phyloP scores from a whole-genome alignment of 2,329 filamentous ascomycete species.

The Aspergillus costaricaensis region DNA sequence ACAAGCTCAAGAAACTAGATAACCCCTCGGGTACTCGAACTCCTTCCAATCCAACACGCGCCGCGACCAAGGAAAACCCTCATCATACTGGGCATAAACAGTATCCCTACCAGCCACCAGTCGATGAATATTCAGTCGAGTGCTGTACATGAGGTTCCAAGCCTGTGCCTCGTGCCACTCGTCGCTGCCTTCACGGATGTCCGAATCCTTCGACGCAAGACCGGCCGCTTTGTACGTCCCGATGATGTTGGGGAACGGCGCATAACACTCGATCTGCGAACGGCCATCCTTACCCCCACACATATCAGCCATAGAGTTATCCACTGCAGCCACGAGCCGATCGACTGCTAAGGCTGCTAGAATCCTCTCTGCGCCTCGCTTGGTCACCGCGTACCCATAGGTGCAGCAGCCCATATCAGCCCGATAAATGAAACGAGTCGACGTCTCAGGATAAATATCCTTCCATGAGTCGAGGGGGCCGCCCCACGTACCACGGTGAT shows the following conservation, averaged over 20 bases:
- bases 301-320: slow-evolving; percentile 51
- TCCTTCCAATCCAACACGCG: slow-evolving; percentile 18
- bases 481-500: slow-evolving; percentile 23
- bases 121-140: slow-evolving; percentile 27
- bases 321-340: slow-evolving; percentile 34
- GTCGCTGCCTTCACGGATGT: slow-evolving; percentile 28
- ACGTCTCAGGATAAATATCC: slow-evolving; percentile 24
- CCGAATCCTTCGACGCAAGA: slow-evolving; percentile 27
- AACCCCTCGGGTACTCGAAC: slow-evolving; percentile 25
- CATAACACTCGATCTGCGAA: slow-evolving; percentile 35
- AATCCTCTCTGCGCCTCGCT: slow-evolving; percentile 40
- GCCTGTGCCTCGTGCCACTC: slow-evolving; percentile 19
- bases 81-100: slow-evolving; percentile 25
- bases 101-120: slow-evolving; percentile 22
- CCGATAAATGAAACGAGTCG: slow-evolving; percentile 42
- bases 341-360: slow-evolving; percentile 34
- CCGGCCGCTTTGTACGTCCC: slow-evolving; percentile 50
- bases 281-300: slow-evolving; percentile 45
- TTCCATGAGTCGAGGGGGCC: slow-evolving; percentile 25
- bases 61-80: slow-evolving; percentile 23
- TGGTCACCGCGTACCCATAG: slow-evolving; percentile 43
- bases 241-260: slow-evolving; percentile 51
- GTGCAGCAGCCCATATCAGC: slow-evolving; percentile 37
- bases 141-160: slow-evolving; percentile 30
- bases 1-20: slow-evolving; percentile 16